phyloP scores from a whole-genome alignment of 1,139 yeast species.

The Blastobotrys petasosporus region DNA sequence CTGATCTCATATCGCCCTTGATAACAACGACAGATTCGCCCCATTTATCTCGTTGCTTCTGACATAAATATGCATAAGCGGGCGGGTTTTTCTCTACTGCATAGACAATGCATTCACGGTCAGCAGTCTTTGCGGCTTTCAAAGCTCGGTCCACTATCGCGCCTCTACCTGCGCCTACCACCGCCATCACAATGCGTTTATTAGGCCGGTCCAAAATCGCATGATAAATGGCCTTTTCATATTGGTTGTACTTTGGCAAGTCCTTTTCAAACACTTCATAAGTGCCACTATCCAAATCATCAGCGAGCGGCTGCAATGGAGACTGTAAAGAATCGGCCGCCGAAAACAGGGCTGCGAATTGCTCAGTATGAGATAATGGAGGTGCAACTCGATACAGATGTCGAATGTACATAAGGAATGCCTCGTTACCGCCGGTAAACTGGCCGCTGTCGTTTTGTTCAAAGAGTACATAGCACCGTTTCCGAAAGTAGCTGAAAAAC shows the following conservation, averaged over 20 bases:
- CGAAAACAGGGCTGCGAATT: constrained; percentile 32
- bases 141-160: constrained; percentile 57
- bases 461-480: constrained; percentile 31
- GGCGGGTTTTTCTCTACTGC: constrained; percentile 70
- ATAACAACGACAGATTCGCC: constrained; percentile 42
- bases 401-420: constrained; percentile 49
- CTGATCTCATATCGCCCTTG: constrained; percentile 49
- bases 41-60: constrained; percentile 29
- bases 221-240: constrained; percentile 56
- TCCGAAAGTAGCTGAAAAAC: constrained; percentile 36
- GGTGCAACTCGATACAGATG: constrained; percentile 40
- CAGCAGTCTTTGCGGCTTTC: constrained; percentile 38
- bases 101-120: constrained; percentile 36
- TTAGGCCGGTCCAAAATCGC: constrained; percentile 44
- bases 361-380: constrained; percentile 32
- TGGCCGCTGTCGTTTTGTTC: constrained; percentile 28
- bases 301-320: constrained; percentile 68
- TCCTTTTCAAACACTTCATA: constrained; percentile 71
- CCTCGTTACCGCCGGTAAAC: constrained; percentile 40
- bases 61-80: constrained; percentile 43
- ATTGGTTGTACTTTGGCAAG: constrained; percentile 56
- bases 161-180: constrained; percentile 88
- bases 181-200: constrained; percentile 39
- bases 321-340: constrained; percentile 39
- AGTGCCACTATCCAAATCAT: constrained; percentile 50